These are phyloP conservation scores for Helenozyma rhizophorensis DNA, from an alignment of 805 yeast species.

Conservation along the genomic window DNA sequence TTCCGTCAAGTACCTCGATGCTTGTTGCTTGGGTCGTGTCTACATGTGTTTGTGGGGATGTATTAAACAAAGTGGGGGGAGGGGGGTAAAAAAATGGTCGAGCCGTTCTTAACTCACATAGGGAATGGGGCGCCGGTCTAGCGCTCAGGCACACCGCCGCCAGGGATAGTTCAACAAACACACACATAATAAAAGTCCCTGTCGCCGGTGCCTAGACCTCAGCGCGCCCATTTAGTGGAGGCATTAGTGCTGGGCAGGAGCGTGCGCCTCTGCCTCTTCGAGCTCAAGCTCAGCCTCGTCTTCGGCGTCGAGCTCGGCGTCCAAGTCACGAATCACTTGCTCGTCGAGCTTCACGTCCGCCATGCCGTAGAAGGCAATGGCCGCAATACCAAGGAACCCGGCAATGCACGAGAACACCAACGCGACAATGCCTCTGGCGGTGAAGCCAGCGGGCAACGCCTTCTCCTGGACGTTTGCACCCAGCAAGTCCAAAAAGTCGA, in stretches of 20 bases:
- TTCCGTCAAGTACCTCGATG: too few relatives aligned
- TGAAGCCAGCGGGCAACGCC: constrained; percentile 81
- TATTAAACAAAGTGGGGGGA: constrained; percentile 7
- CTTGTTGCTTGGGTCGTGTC: too few relatives aligned
- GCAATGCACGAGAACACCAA: constrained; percentile 84
- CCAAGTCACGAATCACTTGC: constrained; percentile 54
- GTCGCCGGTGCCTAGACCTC: background rate
- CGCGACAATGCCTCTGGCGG: constrained; percentile 93
- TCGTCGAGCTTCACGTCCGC: constrained; percentile 67
- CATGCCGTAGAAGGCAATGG: constrained; percentile 80
- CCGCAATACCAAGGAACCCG: constrained; percentile 75
- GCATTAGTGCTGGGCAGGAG: background rate
- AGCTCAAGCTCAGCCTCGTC: constrained; percentile 14
- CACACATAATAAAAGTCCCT: constrained; percentile 5
- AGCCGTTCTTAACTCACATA: constrained; percentile 14
- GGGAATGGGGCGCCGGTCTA: constrained; percentile 1
- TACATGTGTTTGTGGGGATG: too few relatives aligned
- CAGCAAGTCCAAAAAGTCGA: constrained; percentile 57
- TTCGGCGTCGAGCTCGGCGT: constrained; percentile 37
- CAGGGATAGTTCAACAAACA: constrained; percentile 8
- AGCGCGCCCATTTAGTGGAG: background rate
- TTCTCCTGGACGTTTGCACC: constrained; percentile 71
- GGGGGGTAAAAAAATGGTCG: constrained; percentile 11
- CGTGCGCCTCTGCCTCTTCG: constrained; percentile 5
- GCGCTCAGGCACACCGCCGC: constrained; percentile 3